Conservation (phyloP, 805 yeast genomes). For the Crinitomyces ghanaensis region DNA sequence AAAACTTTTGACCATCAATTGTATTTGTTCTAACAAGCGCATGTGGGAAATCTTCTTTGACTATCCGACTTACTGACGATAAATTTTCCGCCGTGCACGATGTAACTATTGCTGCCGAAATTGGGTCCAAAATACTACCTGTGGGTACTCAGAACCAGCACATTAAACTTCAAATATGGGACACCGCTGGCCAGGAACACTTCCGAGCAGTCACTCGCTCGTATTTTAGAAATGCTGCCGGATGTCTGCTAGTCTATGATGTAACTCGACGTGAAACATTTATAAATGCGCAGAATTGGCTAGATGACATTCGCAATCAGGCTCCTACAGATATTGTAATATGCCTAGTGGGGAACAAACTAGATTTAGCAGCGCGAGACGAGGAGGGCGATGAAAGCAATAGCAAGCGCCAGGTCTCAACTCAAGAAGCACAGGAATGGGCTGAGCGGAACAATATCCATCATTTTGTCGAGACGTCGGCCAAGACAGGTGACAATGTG, state of each 20-base stretch:
- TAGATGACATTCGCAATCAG: conserved; percentile 58
- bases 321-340: conserved; percentile 60
- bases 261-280: conserved; percentile 27
- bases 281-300: conserved; percentile 45
- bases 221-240: conserved; percentile 28
- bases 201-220: conserved; percentile 24
- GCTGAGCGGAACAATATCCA: conserved; percentile 36
- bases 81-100: conserved; percentile 26
- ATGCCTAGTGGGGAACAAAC: conserved; percentile 70
- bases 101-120: conserved; percentile 29
- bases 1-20: not conserved
- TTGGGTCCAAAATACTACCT: conserved; percentile 25
- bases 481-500: conserved; percentile 53
- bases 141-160: conserved; percentile 20
- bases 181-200: conserved; percentile 13
- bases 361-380: conserved; percentile 39
- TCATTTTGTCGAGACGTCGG: conserved; percentile 42
- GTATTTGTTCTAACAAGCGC: conserved; percentile 15
- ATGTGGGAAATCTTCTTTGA: conserved; percentile 28
- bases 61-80: conserved; percentile 26
- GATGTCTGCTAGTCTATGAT: conserved; percentile 28
- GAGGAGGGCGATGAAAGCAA: no score
- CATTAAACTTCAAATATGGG: conserved; percentile 29
- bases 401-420: conserved; percentile 22
- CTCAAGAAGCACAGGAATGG: conserved; percentile 31